These are phyloP conservation scores for Mycena citricolor DNA, from an alignment of 1,284 basidiomycete species.

Conservation along the genomic window DNA sequence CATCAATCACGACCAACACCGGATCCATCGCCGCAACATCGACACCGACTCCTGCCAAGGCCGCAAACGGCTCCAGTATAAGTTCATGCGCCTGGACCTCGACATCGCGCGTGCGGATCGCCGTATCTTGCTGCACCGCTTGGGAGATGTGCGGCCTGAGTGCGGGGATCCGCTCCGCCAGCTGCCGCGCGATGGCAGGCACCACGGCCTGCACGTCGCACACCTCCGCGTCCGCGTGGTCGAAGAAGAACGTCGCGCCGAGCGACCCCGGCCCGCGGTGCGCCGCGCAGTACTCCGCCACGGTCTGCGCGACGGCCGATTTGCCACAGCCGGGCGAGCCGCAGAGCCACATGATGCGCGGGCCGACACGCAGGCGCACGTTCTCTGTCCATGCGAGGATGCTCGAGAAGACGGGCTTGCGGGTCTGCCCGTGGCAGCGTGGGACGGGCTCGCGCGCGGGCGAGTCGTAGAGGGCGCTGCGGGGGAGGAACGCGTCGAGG, in stretches of 20 bases:
- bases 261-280: slow-evolving; percentile 20
- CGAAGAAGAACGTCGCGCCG: slow-evolving; percentile 21
- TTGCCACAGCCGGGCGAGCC: slow-evolving; percentile 13
- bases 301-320: slow-evolving; percentile 18
- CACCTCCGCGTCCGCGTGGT: slow-evolving; percentile 13
- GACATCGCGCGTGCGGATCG: slow-evolving; percentile 11
- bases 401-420: slow-evolving; percentile 19
- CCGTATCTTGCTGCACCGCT: slow-evolving; percentile 15
- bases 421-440: slow-evolving; percentile 18
- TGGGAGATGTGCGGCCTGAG: slow-evolving; percentile 13
- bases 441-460: slow-evolving; percentile 17
- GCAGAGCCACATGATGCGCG: slow-evolving; percentile 15
- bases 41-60: not conserved
- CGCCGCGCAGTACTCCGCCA: slow-evolving; percentile 20
- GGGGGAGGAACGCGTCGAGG: slow-evolving; percentile 12
- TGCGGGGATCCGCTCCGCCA: slow-evolving; percentile 10
- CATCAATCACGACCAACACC: slow-evolving; percentile 17
- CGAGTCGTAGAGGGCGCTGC: slow-evolving; percentile 21
- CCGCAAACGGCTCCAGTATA: slow-evolving; percentile 15
- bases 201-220: slow-evolving; percentile 17
- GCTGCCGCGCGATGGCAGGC: slow-evolving; percentile 19
- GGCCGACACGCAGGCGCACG: slow-evolving; percentile 9
- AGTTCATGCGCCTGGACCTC: slow-evolving; percentile 19
- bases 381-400: slow-evolving; percentile 19
- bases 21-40: too few species aligned